Evolutionary conservation across 192 early-diverging fungal genomes (phyloP).

Genomic region (Coemansia sp.): DNA sequence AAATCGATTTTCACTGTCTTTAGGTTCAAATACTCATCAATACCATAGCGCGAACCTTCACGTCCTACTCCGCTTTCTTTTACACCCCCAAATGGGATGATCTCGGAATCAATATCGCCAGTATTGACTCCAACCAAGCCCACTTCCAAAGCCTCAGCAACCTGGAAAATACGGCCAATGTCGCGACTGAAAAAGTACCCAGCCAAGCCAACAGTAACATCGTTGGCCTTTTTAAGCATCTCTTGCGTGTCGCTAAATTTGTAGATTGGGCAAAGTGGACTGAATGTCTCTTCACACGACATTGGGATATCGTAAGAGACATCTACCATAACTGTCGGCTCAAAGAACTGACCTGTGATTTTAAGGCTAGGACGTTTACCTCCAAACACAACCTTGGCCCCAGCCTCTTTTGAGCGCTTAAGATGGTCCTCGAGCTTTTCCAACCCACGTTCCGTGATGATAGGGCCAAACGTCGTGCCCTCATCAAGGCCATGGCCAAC

Average conservation of each 20-base stretch:
- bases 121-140: conserved; percentile 93
- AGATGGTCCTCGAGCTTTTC: conserved; percentile 69
- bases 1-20: conserved; percentile 39
- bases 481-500: conserved; percentile 73
- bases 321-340: conserved; percentile 76
- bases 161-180: conserved; percentile 70
- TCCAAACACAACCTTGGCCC: conserved; percentile 68
- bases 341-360: conserved; percentile 67
- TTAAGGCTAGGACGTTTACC: conserved; percentile 45
- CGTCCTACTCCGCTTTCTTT: conserved; percentile 60
- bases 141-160: conserved; percentile 75
- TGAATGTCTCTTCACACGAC: conserved; percentile 82
- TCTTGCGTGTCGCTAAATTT: conserved; percentile 79
- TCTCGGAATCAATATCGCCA: conserved; percentile 54
- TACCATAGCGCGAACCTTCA: conserved; percentile 54
- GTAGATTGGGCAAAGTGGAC: conserved; percentile 79
- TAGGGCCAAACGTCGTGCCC: conserved; percentile 70
- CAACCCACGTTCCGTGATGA: conserved; percentile 70
- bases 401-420: conserved; percentile 67
- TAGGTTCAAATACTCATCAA: conserved; percentile 53
- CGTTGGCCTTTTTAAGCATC: conserved; percentile 73
- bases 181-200: conserved; percentile 82
- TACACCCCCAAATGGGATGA: conserved; percentile 62
- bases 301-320: conserved; percentile 69
- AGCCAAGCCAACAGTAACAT: conserved; percentile 70